A percentile compares a stretch with the other conserved stretches of the same genome.
Conservation (phyloP, 306 rosid species). For the Prunus davidiana region DNA sequence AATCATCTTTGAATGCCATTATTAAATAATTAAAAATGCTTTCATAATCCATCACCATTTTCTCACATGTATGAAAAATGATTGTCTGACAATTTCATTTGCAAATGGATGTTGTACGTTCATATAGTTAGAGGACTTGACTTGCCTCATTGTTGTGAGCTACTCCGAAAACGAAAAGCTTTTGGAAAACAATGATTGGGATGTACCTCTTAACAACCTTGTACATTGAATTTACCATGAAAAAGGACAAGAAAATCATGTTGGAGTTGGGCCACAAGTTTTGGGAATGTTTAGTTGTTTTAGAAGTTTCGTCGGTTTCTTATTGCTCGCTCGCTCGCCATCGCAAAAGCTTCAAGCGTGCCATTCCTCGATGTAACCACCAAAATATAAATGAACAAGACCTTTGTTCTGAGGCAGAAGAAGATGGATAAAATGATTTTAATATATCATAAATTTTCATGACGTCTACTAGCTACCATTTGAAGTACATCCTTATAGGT, state of each 20-base stretch:
- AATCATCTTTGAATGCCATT: conserved; percentile 36
- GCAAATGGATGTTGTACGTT: conserved; percentile 53
- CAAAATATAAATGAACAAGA: conserved; percentile 41
- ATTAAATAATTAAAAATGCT: neutral
- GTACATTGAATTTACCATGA: conserved; percentile 29
- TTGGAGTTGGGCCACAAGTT: neutral
- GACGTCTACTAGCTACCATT: conserved; percentile 34
- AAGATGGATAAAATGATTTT: conserved; percentile 34
- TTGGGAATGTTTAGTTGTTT: too few relatives aligned
- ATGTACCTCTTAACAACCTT: conserved; percentile 78
- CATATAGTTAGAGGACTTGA: conserved; percentile 93
- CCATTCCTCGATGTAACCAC: conserved; percentile 44
- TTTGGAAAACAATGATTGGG: conserved; percentile 66
- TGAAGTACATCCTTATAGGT: conserved; percentile 74
- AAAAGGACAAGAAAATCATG: neutral
- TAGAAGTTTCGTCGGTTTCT: too few relatives aligned
- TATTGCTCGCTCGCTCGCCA: too few relatives aligned
- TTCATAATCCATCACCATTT: neutral
- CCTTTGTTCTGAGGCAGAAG: conserved; percentile 74
- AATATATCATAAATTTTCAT: conserved; percentile 40
- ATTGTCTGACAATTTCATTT: conserved; percentile 26
- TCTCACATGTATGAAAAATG: neutral
- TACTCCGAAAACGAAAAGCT: conserved; percentile 63
- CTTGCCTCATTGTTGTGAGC: conserved; percentile 83
- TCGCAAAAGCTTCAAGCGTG: too few relatives aligned